Evolutionary conservation across 768 basidiomycete genomes (phyloP).

Genomic region (Termitomyces sp.): DNA sequence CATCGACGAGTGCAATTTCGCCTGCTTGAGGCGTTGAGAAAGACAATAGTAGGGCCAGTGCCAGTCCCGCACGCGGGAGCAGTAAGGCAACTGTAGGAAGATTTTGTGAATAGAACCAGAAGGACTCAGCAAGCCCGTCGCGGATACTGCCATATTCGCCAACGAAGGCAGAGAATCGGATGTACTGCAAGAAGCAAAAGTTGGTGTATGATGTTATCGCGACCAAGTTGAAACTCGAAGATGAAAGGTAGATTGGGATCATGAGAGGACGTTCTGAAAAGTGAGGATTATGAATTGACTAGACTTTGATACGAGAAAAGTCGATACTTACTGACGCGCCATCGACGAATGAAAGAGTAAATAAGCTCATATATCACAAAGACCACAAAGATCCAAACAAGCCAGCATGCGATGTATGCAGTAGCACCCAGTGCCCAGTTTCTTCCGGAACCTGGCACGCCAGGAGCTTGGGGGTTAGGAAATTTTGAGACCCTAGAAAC

Average conservation of each 20-base stretch:
- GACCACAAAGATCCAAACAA: constrained; percentile 65
- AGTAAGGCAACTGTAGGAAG: constrained; percentile 76
- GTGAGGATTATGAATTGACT: constrained; percentile 4
- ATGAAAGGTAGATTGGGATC: constrained; percentile 77
- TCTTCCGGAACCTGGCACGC: constrained; percentile 64
- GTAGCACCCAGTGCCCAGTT: constrained; percentile 81
- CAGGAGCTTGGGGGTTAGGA: constrained; percentile 64
- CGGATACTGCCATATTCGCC: constrained; percentile 39
- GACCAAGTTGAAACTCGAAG: constrained; percentile 69
- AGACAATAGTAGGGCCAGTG: constrained; percentile 63
- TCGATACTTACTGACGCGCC: constrained; percentile 68
- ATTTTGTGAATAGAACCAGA: constrained; percentile 81
- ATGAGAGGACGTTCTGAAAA: constrained; percentile 73
- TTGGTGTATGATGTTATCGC: constrained; percentile 75
- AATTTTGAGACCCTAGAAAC: constrained; percentile 59
- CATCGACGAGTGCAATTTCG: constrained; percentile 39
- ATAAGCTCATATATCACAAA: constrained; percentile 73
- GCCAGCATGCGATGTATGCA: constrained; percentile 81
- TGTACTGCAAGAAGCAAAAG: constrained; percentile 79
- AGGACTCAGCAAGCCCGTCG: constrained; percentile 71
- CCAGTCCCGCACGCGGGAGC: constrained; percentile 76
- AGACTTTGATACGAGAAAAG: constrained; percentile 5
- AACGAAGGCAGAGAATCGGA: constrained; percentile 66
- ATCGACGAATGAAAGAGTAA: constrained; percentile 68
- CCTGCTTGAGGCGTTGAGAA: constrained; percentile 49